Evolutionary conservation across 2,329 filamentous ascomycete species (phyloP), one percentile per base, ranked within the genome.

Genomic region (Beauveria brongniartii): DNA sequence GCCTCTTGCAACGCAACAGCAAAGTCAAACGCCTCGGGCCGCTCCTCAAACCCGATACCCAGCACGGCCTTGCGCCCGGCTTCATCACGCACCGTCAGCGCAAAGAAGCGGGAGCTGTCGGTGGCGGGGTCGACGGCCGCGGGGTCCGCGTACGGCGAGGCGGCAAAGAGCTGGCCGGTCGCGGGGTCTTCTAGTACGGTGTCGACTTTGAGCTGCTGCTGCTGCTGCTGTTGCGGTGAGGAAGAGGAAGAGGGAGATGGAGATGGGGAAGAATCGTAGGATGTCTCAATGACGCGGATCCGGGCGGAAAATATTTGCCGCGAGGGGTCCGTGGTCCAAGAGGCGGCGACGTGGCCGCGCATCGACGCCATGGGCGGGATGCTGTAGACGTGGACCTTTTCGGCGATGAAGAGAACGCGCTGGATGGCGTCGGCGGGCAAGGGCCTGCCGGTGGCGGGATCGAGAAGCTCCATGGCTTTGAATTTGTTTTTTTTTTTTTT

Each of bases 251-350:
- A 16, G 10, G 63, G 28, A 3, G 65, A 55, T 40, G 66, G 52
- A 3, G 65, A 55, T 40, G 66, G 51, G 9, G 73, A 76, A 68
- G 69, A 67, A 30, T 79, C 74, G 61, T 84, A 78, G 5, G 88
- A 85, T 1, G 89, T 92, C 74, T 93, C 90, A 69, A 94, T 77
- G 65, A 93, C 78, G 69, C 91, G 90, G 59, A 94, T 76, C 53
- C 91, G 88, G 48, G 88, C 90, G 54, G 90, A 93, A 78, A 96
- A 95, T 75, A 96, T 95, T 71, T 91, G 86, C 43, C 87, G 84
- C 65, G 82, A 80, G 63, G 85, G 82, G 63, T 87, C 82, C 52
- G 80, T 78, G 30, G 91, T 95, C 91, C 91, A 96, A 64, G 82
- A 77, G 14, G 86, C 81, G 62, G 92, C 91, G 41, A 82, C 82